Conservation (phyloP, 768 basidiomycete genomes). For the Mycena indigotica region DNA sequence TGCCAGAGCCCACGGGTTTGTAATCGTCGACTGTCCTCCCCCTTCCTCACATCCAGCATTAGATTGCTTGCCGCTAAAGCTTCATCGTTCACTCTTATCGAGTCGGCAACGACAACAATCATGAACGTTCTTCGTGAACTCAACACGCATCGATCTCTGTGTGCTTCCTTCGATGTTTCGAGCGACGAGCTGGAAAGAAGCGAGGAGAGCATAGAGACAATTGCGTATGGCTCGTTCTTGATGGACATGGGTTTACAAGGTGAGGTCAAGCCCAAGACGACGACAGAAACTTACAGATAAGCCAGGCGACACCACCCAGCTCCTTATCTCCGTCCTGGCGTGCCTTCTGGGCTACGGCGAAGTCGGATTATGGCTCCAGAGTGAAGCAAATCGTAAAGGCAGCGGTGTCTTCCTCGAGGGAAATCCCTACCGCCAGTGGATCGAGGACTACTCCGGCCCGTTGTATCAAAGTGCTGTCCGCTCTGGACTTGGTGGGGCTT, state of each 20-base stretch:
- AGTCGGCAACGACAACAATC: conserved; percentile 63
- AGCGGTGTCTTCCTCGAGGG: conserved; percentile 53
- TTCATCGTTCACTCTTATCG: conserved; percentile 60
- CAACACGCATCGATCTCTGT: conserved; percentile 69
- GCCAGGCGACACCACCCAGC: conserved; percentile 68
- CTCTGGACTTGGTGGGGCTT: conserved; percentile 66
- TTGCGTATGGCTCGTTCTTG: conserved; percentile 86
- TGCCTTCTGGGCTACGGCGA: conserved; percentile 93
- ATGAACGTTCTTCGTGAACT: conserved; percentile 69
- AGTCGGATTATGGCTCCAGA: conserved; percentile 82
- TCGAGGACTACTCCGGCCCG: conserved; percentile 76
- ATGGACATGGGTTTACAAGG: conserved; percentile 77
- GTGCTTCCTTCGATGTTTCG: conserved; percentile 69
- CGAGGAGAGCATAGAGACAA: conserved; percentile 69
- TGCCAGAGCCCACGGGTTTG: conserved; percentile 75
- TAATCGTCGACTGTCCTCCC: conserved; percentile 1
- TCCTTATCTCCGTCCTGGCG: conserved; percentile 81
- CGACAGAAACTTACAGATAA: too few species aligned
- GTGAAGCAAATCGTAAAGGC: conserved; percentile 46
- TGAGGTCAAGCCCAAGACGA: too few species aligned
- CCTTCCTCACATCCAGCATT: not conserved
- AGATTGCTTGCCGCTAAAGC: conserved; percentile 83
- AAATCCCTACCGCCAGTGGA: conserved; percentile 78
- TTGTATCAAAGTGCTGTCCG: conserved; percentile 74
- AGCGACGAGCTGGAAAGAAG: conserved; percentile 60